phyloP scores from a whole-genome alignment of 345 rosid genomes.

The Anacardium occidentale region DNA sequence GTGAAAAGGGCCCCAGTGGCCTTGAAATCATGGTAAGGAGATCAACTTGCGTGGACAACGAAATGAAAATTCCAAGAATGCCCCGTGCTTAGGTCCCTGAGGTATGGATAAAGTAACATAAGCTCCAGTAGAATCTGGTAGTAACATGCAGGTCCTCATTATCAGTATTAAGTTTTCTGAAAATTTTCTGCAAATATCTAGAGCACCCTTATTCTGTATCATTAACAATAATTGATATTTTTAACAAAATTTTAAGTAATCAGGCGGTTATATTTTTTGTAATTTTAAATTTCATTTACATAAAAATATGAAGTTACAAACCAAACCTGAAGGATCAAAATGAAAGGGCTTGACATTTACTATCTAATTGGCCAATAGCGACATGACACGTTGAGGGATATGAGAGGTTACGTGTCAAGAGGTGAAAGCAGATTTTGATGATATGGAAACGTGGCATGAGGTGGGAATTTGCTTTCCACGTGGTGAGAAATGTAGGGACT shows the following conservation, averaged over 20 bases:
- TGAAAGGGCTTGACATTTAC: not conserved
- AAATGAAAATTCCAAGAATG: not conserved
- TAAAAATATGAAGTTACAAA: no score
- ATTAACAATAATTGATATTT: no score
- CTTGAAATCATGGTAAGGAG: not conserved
- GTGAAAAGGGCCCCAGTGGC: slow-evolving; percentile 8
- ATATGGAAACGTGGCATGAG: not conserved
- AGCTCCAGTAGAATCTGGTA: no score
- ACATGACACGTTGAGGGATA: not conserved
- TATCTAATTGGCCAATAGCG: slow-evolving; percentile 3
- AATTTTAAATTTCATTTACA: no score
- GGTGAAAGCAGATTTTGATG: not conserved
- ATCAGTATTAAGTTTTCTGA: no score
- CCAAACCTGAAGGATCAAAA: no score
- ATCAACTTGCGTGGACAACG: not conserved
- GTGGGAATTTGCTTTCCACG: not conserved
- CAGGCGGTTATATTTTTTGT: no score
- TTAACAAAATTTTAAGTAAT: no score
- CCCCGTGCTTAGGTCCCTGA: not conserved
- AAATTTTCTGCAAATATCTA: no score
- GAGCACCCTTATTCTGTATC: no score
- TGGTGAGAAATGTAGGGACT: not conserved
- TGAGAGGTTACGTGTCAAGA: not conserved
- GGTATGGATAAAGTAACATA: no score
- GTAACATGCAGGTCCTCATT: no score